Base-by-base conservation (phyloP, 805 yeast genomes). In the Pichia cabralensis region DNA sequence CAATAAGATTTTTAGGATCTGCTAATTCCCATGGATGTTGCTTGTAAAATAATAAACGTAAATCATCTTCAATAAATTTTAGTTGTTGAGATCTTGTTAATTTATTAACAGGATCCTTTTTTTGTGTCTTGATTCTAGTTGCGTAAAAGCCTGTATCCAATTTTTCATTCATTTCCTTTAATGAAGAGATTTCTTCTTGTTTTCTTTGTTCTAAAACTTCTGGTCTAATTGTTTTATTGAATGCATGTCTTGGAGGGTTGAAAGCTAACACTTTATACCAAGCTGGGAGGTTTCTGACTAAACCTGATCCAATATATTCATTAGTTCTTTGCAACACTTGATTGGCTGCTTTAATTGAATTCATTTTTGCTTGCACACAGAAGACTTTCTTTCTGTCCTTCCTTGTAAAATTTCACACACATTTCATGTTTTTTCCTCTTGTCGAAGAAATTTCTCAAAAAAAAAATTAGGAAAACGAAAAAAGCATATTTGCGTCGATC, bases 11-110 rank as follows among this genome's bases (percentile, higher is more conserved):
- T 53, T 82, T 83, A 11, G 97, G 96, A 46, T 94, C 72, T 2
- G 97, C 84, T 35, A 88, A 64, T 60, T 92, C 98, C 98, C 98
- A 92, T 6, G 98, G 98, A 59, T 92, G 98, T 54, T 88, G 96
- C 39, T 76, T 75, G 58, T 79, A 89, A 52, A 92, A 92, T 17
- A 81, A 64, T 30, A 71, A 67, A 62, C 98, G 74, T 46, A 92
- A 60, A 47, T 79, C 75, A 58, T 92, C 98, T 57, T 89, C 92
- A 35, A 74, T 55, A 45, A 69, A 79, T 37, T 55, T 56, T 49
- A 82, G 60, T 42, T 68, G 66, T 27, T 73, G 71, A 9, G 80
- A 67, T 43, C 65, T 60, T 46, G 66, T 64, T 12, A 78, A 61
- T 37, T 64, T 64, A 8, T 18, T 17, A 9, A 33, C 28, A 30